Evolutionary conservation across 352 stramenopile genomes (phyloP).

Genomic region (Pythium myriotylum): DNA sequence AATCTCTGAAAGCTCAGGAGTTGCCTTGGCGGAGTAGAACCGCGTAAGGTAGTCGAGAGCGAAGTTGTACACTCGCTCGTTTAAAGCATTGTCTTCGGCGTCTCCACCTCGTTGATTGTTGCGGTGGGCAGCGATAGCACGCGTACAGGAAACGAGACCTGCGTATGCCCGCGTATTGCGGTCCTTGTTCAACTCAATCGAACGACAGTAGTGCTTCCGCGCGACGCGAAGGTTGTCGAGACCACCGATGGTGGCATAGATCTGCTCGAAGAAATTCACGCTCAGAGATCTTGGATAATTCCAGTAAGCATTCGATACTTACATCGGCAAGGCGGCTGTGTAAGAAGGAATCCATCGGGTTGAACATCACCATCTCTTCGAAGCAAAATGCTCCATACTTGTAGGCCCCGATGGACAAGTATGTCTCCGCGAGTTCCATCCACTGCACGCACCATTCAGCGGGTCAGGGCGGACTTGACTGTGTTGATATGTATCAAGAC

Average conservation of each 20-base stretch:
- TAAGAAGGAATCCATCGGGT: conserved; percentile 44
- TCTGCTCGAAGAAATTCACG: conserved; percentile 16
- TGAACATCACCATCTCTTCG: conserved; percentile 45
- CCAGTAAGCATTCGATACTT: not conserved
- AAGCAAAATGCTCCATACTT: conserved; percentile 48
- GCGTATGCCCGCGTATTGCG: conserved; percentile 35
- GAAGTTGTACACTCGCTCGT: conserved; percentile 39
- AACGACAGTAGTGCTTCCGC: conserved; percentile 46
- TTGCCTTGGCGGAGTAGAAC: conserved; percentile 31
- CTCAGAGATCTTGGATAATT: not conserved
- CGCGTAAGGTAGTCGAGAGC: conserved; percentile 33
- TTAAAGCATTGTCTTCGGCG: conserved; percentile 38
- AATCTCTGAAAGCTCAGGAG: conserved; percentile 31
- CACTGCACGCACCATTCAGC: conserved; percentile 23
- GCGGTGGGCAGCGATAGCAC: conserved; percentile 34
- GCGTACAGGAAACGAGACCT: conserved; percentile 37
- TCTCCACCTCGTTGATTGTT: conserved; percentile 31
- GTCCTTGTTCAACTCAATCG: conserved; percentile 42
- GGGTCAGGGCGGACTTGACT: no score
- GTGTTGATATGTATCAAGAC: no score
- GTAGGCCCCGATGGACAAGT: conserved; percentile 36
- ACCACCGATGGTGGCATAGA: conserved; percentile 41
- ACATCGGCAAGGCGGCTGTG: conserved; percentile 44
- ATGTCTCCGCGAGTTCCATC: conserved; percentile 39
- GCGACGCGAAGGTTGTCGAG: conserved; percentile 37